These are phyloP conservation scores for Sutorius australiensis DNA, from an alignment of 768 basidiomycete genomes.

Conservation along the genomic window DNA sequence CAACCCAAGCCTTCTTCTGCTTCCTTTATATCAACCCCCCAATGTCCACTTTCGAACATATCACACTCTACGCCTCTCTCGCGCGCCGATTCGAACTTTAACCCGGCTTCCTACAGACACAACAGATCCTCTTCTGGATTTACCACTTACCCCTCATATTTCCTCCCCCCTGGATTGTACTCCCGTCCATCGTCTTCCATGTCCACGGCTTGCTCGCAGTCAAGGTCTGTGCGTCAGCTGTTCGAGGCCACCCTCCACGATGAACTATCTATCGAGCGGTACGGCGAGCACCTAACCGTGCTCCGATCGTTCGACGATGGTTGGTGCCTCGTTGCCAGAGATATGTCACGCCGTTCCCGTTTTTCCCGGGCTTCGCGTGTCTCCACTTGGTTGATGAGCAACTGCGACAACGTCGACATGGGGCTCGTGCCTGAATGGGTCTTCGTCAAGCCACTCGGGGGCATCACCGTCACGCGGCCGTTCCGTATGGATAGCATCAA, in stretches of 20 bases:
- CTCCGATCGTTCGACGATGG: slow-evolving; percentile 73
- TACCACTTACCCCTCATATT: slow-evolving; percentile 38
- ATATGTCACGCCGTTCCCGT: slow-evolving; percentile 29
- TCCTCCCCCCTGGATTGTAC: slow-evolving; percentile 3
- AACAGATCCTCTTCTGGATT: slow-evolving; percentile 32
- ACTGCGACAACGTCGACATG: slow-evolving; percentile 49
- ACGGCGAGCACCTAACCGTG: slow-evolving; percentile 59
- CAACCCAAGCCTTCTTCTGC: slow-evolving; percentile 39
- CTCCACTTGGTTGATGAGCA: slow-evolving; percentile 8
- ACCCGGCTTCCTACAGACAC: slow-evolving; percentile 24
- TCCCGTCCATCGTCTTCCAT: slow-evolving; percentile 10
- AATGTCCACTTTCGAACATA: not conserved
- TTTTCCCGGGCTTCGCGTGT: slow-evolving; percentile 37
- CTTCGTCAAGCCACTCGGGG: slow-evolving; percentile 62
- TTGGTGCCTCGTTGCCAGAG: slow-evolving; percentile 74
- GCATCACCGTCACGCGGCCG: slow-evolving; percentile 59
- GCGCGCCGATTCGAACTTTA: slow-evolving; percentile 18
- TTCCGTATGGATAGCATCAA: slow-evolving; percentile 50
- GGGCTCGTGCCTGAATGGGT: slow-evolving; percentile 77
- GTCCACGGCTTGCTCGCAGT: slow-evolving; percentile 28
- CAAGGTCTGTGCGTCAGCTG: slow-evolving; percentile 57
- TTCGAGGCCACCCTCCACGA: slow-evolving; percentile 72
- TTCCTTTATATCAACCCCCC: slow-evolving; percentile 35
- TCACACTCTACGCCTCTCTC: slow-evolving; percentile 15
- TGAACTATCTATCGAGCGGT: slow-evolving; percentile 50